Base-by-base conservation (phyloP, 768 basidiomycete species). In the Lactarius akahatsu region DNA sequence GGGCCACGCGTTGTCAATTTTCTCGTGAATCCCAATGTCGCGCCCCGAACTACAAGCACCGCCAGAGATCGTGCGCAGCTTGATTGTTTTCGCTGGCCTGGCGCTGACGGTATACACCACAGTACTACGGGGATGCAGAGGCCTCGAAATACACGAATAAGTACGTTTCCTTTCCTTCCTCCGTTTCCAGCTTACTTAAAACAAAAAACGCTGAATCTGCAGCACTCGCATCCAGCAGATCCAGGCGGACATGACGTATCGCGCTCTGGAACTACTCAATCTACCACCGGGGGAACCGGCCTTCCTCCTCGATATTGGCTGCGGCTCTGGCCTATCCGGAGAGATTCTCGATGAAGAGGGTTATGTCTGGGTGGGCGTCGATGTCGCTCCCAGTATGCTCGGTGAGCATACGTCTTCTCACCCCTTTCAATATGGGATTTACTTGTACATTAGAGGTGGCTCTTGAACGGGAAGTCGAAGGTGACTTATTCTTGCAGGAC, bases 111-210 rank as follows among this genome's bases (percentile, higher is more conserved):
- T 16, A 55, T 10, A 54, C 16, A 13, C 62, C 11, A 63, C 70
- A 98, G 96, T 98, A 96, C 76, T 99, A 99, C 85, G 95, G 94
- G 62, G 97, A 98, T 75, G 78, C 81, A 9, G 96, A 98, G 76
- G 96, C 97, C 26, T 88, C 88, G 76, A 99, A 99, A 80, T 99
- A 99, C 76, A 98, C 97, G 0, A 85, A 86, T 80, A 98, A 96
- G 95, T 96, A 73, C 57, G 66, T 64, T 52, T 26, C 18, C 13
- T 30, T 2, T 30, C 20, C 13, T 13, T 43, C 38, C 2, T 26
- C 2, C 11, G 26, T 52, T 20, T 45, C 50, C 28, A 30, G 18
- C 63, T 3, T 45, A n/a, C n/a, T n/a, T 20, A 38, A 23, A 28
- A 32, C 15, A 54, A 20, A 28, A 38, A 32, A 43, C 54, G 28